Percentiles rank a stretch among this genome's conserved stretches.
Evolutionary conservation across 1,284 basidiomycete species (phyloP).

Genomic region (Chiua sp.): DNA sequence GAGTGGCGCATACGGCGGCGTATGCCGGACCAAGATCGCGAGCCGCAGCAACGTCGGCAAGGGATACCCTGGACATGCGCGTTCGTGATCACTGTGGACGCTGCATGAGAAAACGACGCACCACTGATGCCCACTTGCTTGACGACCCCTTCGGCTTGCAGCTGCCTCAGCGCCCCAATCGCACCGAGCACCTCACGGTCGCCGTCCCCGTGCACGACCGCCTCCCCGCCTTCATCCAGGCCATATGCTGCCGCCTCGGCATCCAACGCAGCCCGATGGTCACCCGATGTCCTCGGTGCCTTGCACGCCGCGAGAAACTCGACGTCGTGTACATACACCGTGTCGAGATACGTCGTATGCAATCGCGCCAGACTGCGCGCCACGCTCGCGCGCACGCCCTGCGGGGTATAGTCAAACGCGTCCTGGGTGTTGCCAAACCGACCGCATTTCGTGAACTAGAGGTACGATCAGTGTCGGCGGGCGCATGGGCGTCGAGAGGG

Average conservation of each 20-base stretch:
- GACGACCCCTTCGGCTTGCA: conserved; percentile 83
- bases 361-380: conserved; percentile 76
- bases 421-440: conserved; percentile 69
- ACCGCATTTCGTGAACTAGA: conserved; percentile 90
- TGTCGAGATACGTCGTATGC: conserved; percentile 84
- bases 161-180: conserved; percentile 69
- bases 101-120: conserved; percentile 38
- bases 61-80: conserved; percentile 70
- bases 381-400: conserved; percentile 73
- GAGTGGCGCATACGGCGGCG: conserved; percentile 67
- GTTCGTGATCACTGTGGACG: not conserved
- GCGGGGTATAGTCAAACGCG: conserved; percentile 84
- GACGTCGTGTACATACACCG: conserved; percentile 91
- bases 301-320: conserved; percentile 82
- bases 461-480: too few relatives aligned
- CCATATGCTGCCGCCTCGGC: conserved; percentile 65
- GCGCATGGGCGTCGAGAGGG: too few relatives aligned
- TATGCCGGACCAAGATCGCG: conserved; percentile 74
- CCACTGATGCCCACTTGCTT: conserved; percentile 87
- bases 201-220: conserved; percentile 71
- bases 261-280: conserved; percentile 59
- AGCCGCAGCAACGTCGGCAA: conserved; percentile 90
- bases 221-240: conserved; percentile 61
- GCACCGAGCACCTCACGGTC: conserved; percentile 84
- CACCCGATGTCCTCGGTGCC: conserved; percentile 54